Evolutionary conservation across 2,329 filamentous ascomycete species (phyloP), one percentile per base, ranked within the genome.

Genomic region (Xylaria sp.): DNA sequence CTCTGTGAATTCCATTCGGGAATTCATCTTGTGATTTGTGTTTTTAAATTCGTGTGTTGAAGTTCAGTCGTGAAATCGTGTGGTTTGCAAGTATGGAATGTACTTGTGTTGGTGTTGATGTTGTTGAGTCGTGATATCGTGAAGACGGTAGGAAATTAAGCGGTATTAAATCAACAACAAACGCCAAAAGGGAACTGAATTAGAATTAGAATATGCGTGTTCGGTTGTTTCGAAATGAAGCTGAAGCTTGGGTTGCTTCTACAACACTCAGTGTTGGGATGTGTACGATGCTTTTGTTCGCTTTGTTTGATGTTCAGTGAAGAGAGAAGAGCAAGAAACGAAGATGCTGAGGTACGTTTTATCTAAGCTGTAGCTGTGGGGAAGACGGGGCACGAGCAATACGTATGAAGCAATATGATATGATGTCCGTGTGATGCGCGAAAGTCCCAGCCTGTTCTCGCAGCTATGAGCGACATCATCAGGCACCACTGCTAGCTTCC

Each of bases 1-100:
- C 83, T 98, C 95, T 74, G 96, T 99, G 80, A 98, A 98, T 80
- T 97, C 91, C 90, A 94, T 93, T 77, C 90, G 89, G 62, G 90
- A 88, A 81, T 87, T 88, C 92, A 94, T 93, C 74, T 74, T 88
- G 60, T 18, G 32, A 46, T 70, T 70, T 72, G 74, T 76, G 70
- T 68, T 52, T 37, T 37, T 10, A 10, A 63, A 15, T 60, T 75
- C 12, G 58, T 73, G 10, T 52, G 32, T 61, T 73, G 66, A 66
- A 50, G 66, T 20, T 54, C 28, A 28, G 50, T 46, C 41, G 41
- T n/a, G 44, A 8, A 57, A 54, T 69, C 32, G 13, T 12, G 2
- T 25, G 13, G 15, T 65, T n/a, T 52, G n/a, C 13, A 15, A 32
- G 18, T 6, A n/a, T 54, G 13, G 15, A 7, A 15, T 52, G 23